Evolutionary conservation across 225 moss, liverwort and hornwort species (phyloP).

Genomic region (Neckera pumila): DNA sequence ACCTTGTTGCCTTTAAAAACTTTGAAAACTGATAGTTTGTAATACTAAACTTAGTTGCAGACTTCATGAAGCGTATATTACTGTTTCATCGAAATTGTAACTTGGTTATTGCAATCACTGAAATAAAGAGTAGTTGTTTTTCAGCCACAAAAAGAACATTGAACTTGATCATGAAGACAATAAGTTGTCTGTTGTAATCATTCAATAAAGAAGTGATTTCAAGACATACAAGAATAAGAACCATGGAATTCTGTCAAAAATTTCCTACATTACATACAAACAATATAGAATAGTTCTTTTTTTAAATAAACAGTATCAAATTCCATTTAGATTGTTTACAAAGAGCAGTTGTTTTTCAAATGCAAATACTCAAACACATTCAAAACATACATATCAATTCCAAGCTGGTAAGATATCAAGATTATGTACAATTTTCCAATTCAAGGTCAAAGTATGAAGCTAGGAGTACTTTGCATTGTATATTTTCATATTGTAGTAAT

Average conservation of each 20-base stretch:
- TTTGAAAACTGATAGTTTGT: too few species aligned
- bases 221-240: background rate
- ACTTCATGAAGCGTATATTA: too few species aligned
- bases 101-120: too few species aligned
- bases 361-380: background rate
- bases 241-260: too few species aligned
- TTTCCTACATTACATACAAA: too few species aligned
- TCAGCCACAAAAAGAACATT: background rate
- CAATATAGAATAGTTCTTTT: background rate
- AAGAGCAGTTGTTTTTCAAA: background rate
- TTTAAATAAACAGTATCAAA: background rate
- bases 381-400: too few species aligned
- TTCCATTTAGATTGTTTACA: rapidly evolving
- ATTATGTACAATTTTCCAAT: too few species aligned
- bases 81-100: too few species aligned
- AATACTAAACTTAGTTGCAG: background rate
- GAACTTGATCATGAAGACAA: too few species aligned
- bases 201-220: background rate
- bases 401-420: background rate
- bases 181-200: background rate
- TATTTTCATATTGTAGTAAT: too few species aligned
- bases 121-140: background rate
- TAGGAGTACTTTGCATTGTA: background rate
- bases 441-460: background rate
- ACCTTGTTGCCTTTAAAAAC: too few species aligned